Conservation (phyloP, 495 filamentous ascomycete genomes). For the Xylaria castorea region DNA sequence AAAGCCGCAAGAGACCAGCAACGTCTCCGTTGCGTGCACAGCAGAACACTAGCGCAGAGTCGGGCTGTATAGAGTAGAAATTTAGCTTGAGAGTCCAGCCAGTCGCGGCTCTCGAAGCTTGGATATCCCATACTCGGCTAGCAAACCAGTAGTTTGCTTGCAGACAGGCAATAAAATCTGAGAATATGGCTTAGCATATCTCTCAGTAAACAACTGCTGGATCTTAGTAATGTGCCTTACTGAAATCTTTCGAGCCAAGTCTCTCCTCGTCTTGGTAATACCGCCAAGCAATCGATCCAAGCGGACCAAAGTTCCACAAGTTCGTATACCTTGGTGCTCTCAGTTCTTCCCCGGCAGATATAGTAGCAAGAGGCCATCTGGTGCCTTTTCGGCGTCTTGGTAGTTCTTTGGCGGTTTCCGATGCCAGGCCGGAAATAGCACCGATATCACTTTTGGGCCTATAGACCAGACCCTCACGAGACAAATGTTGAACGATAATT, state of each 20-base stretch:
- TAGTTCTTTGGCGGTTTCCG: not conserved
- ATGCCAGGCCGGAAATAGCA: no score
- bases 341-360: not conserved
- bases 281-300: conserved; percentile 12
- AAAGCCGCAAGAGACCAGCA: not conserved
- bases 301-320: not conserved
- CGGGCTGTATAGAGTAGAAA: not conserved
- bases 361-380: not conserved
- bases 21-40: conserved; percentile 3
- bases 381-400: no score
- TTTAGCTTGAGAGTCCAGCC: conserved; percentile 16
- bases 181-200: not conserved
- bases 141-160: conserved; percentile 17
- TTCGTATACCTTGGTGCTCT: not conserved
- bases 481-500: not conserved
- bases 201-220: no score
- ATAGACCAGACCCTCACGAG: not conserved
- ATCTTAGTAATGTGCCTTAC: not conserved
- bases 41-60: not conserved
- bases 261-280: not conserved
- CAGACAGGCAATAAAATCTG: not conserved
- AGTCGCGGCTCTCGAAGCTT: not conserved
- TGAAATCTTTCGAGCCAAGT: not conserved
- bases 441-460: not conserved
- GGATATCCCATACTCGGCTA: conserved; percentile 4